These are phyloP conservation scores for Curvularia spicifera DNA, from an alignment of 2,329 filamentous ascomycete genomes.

Conservation along the genomic window DNA sequence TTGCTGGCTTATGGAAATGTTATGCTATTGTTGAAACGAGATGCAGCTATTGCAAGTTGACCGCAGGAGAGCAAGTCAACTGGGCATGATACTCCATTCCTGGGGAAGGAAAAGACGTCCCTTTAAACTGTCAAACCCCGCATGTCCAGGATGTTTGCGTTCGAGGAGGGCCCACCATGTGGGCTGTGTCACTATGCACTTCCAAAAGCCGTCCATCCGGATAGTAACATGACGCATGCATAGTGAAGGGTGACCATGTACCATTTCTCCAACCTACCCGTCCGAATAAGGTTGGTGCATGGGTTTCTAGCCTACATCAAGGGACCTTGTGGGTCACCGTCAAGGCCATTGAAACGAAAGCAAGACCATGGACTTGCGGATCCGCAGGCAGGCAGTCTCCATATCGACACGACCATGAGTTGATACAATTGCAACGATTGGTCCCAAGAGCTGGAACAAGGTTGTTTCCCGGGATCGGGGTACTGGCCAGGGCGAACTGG, in stretches of 20 bases:
- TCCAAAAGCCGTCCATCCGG: slow-evolving; percentile 23
- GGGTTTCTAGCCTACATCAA: slow-evolving; percentile 18
- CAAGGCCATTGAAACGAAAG: slow-evolving; percentile 16
- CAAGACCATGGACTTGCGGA: slow-evolving; percentile 34
- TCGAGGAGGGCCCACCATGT: slow-evolving; percentile 33
- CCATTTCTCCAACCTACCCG: slow-evolving; percentile 17
- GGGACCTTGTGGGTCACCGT: slow-evolving; percentile 11
- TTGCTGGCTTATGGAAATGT: slow-evolving; percentile 19
- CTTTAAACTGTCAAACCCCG: slow-evolving; percentile 45
- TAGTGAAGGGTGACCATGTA: slow-evolving; percentile 35
- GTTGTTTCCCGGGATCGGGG: slow-evolving; percentile 28
- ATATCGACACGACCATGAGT: slow-evolving; percentile 15
- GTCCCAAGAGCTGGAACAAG: slow-evolving; percentile 22
- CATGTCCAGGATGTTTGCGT: slow-evolving; percentile 33
- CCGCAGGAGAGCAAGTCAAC: slow-evolving; percentile 43
- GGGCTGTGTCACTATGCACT: slow-evolving; percentile 21
- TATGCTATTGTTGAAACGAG: slow-evolving; percentile 7
- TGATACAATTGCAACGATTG: slow-evolving; percentile 31
- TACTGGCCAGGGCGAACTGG: slow-evolving; percentile 26
- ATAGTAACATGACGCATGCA: slow-evolving; percentile 30
- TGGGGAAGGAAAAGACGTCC: slow-evolving; percentile 23
- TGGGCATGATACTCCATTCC: slow-evolving; percentile 26
- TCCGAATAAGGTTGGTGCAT: slow-evolving; percentile 18
- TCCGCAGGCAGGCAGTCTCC: slow-evolving; percentile 35
- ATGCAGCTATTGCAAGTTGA: slow-evolving; percentile 17